Base-by-base conservation (phyloP, 1,284 basidiomycete genomes). In the Grifola frondosa region DNA sequence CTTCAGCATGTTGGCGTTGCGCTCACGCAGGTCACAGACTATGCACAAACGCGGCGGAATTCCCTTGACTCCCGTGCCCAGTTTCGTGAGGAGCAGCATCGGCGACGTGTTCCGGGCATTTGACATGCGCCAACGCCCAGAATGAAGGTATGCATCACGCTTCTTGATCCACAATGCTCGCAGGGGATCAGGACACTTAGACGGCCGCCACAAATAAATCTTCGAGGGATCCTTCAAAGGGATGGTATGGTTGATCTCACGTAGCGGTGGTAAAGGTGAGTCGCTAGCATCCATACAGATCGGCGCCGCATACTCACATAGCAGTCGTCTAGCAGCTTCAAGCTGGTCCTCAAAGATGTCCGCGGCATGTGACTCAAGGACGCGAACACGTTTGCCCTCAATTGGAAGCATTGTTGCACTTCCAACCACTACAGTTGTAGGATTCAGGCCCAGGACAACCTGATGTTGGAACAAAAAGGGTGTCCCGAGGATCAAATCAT, bases 211-310 rank as follows among this genome's bases (percentile, higher is more conserved):
- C 0, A 43, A n/a, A 28, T 67, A 67, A 1, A 59, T 42, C 24
- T 60, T 61, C 0, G 42, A 33, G 17, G 62, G 52, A 29, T 71
- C 61, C 6, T 67, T 64, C 4, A 71, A 28, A 1, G 66, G 67
- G 4, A 71, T 70, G 0, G 38, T 39, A 37, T 71, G 66, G 39
- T 71, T 71, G 6, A 71, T 62, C 0, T 46, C 61, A 1, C 64
- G 35, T 0, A 68, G 35, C 0, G 62, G 68, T 0, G 60, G 67
- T 12, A 69, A 35, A 0, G 42, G 44, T 2, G 61, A 60, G 2
- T 65, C 53, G 0, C 30, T 39, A 1, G 53, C 57, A 5, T 61
- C 50, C 22, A 49, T 52, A 38, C 63, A 67, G 0, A 68, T 37
- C 6, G 52, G 42, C 10, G 44, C 16, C 0, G 58, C 60, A 4